Evolutionary conservation across 2,329 filamentous ascomycete genomes (phyloP).

Genomic region (Curvularia eragrostidis): DNA sequence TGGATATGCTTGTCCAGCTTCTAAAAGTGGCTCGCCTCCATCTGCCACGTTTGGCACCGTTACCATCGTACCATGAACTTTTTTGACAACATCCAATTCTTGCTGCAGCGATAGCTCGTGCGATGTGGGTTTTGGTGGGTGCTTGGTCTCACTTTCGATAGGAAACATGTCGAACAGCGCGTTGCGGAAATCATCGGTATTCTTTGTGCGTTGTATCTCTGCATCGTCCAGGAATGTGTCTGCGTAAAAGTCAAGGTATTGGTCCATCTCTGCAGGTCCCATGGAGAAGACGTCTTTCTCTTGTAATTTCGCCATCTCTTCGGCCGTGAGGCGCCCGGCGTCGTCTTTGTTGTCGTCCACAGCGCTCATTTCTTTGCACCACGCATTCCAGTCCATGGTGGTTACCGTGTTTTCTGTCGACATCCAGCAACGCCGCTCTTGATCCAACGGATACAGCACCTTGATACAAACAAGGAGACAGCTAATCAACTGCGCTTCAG

Average conservation of each 20-base stretch:
- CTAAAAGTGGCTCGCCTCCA: slow-evolving; percentile 33
- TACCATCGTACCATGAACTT: slow-evolving; percentile 53
- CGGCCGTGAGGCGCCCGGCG: slow-evolving; percentile 42
- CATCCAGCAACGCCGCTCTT: slow-evolving; percentile 58
- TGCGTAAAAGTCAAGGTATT: slow-evolving; percentile 80
- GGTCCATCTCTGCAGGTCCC: slow-evolving; percentile 68
- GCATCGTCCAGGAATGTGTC: slow-evolving; percentile 65
- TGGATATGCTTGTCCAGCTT: slow-evolving; percentile 60
- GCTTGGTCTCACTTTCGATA: slow-evolving; percentile 18
- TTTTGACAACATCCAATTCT: slow-evolving; percentile 49
- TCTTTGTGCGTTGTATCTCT: slow-evolving; percentile 41
- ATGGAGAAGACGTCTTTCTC: slow-evolving; percentile 70
- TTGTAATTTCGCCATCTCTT: slow-evolving; percentile 60
- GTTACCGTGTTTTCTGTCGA: slow-evolving; percentile 64
- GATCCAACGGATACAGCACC: slow-evolving; percentile 77
- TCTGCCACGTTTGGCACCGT: slow-evolving; percentile 49
- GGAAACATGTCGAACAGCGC: slow-evolving; percentile 55
- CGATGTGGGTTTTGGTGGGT: slow-evolving; percentile 11
- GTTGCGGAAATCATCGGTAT: slow-evolving; percentile 50
- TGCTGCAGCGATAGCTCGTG: slow-evolving; percentile 38
- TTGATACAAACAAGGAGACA: slow-evolving; percentile 79
- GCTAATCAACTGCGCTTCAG: slow-evolving; percentile 76
- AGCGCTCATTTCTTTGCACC: slow-evolving; percentile 55
- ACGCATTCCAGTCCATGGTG: slow-evolving; percentile 75
- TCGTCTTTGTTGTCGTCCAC: slow-evolving; percentile 11